phyloP scores from a whole-genome alignment of 1,284 basidiomycete genomes.

The Irpex lacteus region DNA sequence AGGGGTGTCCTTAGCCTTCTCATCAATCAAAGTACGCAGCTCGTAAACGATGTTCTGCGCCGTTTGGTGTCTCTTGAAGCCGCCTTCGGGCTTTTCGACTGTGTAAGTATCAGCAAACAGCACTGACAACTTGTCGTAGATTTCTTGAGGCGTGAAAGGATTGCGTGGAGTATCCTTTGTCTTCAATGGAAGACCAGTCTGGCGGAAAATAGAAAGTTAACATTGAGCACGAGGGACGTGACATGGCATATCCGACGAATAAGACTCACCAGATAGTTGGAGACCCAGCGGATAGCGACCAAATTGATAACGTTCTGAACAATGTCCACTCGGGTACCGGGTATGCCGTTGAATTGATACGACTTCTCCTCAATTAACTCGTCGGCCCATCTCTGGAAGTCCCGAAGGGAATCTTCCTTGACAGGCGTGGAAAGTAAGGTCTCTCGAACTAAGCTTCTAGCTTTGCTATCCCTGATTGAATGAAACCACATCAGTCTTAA shows the following conservation, averaged over 20 bases:
- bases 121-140: slow-evolving; percentile 36
- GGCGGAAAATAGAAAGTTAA: not conserved
- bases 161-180: slow-evolving; percentile 42
- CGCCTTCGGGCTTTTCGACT: slow-evolving; percentile 50
- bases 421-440: slow-evolving; percentile 21
- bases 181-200: slow-evolving; percentile 67
- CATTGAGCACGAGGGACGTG: no score
- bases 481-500: not conserved
- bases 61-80: slow-evolving; percentile 57
- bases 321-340: slow-evolving; percentile 55
- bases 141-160: slow-evolving; percentile 45
- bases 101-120: slow-evolving; percentile 63
- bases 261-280: slow-evolving; percentile 53
- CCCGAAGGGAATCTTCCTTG: not conserved
- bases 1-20: slow-evolving; percentile 33
- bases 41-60: slow-evolving; percentile 39
- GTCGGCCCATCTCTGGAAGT: slow-evolving; percentile 36
- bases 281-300: slow-evolving; percentile 64
- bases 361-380: slow-evolving; percentile 38
- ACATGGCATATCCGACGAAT: slow-evolving; percentile 6
- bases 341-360: slow-evolving; percentile 29
- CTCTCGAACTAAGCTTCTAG: slow-evolving; percentile 18
- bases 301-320: slow-evolving; percentile 72
- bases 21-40: slow-evolving; percentile 39
- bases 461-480: slow-evolving; percentile 11